Evolutionary conservation across 2,329 filamentous ascomycete genomes (phyloP), one percentile per base, ranked within the genome.

Genomic region (Penicillium brevicompactum): DNA sequence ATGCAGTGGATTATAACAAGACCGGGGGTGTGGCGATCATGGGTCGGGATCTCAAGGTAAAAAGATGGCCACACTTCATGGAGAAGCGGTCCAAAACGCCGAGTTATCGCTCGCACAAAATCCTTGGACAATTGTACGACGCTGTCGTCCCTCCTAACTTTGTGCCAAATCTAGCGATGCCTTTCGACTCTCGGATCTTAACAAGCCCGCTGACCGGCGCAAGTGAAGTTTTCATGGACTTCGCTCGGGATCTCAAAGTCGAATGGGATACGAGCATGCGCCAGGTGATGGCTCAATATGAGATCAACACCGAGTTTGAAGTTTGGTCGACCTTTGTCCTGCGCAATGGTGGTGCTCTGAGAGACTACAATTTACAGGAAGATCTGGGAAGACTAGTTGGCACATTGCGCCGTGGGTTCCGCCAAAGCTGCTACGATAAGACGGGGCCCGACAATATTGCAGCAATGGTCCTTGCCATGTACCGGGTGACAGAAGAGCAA

Each of bases 1-100:
- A 87, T 63, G 93, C 94, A 0, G 94, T 99, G 1, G 94, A 99
- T 71, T 99, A 94, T 69, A 87, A 90, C 43, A 99, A 99, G 76
- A 93, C 91, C 1, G 94, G 94, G 0, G 82, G 88, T 9, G 84
- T 89, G 0, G 93, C 92, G 0, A 75, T 81, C 18, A 88, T 96
- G 78, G 78, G 79, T 6, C 74, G 77, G 38, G 76, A 80, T 0
- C 76, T 94, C 4, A 77, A 79, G n/a, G 86, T 89, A 0, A 77
- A 65, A 5, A 76, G 65, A 51, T 96, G 86, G 83, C 94, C 92
- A 0, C 93, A 97, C 70, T 97, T 93, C 69, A 93, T 95, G 87
- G 88, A 92, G 69, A 91, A 87, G 68, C 80, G 76, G 6, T 46
- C 34, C 40, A 76, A 78, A 18, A 18, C 18, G 34, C 65, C 75